These are phyloP conservation scores for Casaregolazyma suthepensis DNA, from an alignment of 1,139 yeast species.

Conservation along the genomic window DNA sequence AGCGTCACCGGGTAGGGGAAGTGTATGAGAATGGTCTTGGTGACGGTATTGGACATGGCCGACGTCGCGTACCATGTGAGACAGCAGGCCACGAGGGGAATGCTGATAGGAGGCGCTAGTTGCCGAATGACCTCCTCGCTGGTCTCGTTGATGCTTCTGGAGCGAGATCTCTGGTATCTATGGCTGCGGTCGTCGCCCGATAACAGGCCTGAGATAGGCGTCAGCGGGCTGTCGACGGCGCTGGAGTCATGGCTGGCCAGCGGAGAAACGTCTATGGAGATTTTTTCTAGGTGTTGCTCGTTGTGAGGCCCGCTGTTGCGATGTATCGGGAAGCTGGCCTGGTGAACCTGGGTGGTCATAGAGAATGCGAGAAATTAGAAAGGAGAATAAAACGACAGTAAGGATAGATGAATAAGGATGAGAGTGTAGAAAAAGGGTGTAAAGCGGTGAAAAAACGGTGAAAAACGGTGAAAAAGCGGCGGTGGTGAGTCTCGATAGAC, in stretches of 20 bases:
- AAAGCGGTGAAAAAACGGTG: no score
- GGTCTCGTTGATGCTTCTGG: conserved; percentile 21
- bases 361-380: neutral
- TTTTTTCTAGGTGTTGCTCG: neutral
- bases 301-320: conserved; percentile 6
- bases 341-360: neutral
- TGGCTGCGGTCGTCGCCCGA: neutral
- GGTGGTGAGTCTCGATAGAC: neutral
- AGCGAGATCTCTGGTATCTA: conserved; percentile 11
- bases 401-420: neutral
- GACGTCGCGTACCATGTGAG: conserved; percentile 74
- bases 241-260: neutral
- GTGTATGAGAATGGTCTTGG: conserved; percentile 63
- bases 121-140: conserved; percentile 30
- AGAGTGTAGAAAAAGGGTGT: neutral
- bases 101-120: conserved; percentile 34
- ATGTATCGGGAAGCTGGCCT: neutral
- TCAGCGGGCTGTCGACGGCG: neutral
- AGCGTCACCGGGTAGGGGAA: conserved; percentile 77
- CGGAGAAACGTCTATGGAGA: neutral
- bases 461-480: neutral
- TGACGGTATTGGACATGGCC: conserved; percentile 72
- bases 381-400: neutral
- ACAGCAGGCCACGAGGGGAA: conserved; percentile 47
- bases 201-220: neutral